Evolutionary conservation across 129 eudicot species (phyloP).

Genomic region (Sambucus nigra): DNA sequence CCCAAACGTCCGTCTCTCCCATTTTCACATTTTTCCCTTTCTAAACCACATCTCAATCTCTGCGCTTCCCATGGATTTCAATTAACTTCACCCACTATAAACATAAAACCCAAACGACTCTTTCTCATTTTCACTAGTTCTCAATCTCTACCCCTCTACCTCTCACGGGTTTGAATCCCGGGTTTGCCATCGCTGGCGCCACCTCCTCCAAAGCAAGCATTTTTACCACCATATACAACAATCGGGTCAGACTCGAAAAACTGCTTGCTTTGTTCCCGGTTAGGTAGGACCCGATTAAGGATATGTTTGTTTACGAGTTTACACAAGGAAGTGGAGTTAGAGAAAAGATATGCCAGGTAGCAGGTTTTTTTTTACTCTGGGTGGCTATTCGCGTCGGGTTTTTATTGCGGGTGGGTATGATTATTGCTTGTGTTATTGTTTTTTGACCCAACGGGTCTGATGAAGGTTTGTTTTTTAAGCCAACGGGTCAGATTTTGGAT

Average conservation of each 20-base stretch:
- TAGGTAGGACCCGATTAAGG: slow-evolving; percentile 54
- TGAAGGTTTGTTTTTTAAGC: too few species aligned
- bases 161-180: slow-evolving; percentile 39
- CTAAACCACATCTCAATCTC: too few species aligned
- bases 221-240: slow-evolving; percentile 53
- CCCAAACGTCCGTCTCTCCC: too few species aligned
- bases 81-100: too few species aligned
- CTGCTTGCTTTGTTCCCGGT: slow-evolving; percentile 54
- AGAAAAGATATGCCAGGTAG: slow-evolving; percentile 51
- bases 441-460: too few species aligned
- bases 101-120: too few species aligned
- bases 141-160: too few species aligned
- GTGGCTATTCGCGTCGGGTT: slow-evolving; percentile 29
- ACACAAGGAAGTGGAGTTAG: slow-evolving; percentile 55
- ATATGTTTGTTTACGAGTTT: slow-evolving; percentile 68
- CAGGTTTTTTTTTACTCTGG: slow-evolving; percentile 62
- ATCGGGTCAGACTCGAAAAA: slow-evolving; percentile 34
- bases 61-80: too few species aligned
- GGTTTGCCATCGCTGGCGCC: slow-evolving; percentile 61
- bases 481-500: too few species aligned
- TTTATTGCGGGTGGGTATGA: slow-evolving; percentile 76
- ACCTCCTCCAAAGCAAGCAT: slow-evolving; percentile 29
- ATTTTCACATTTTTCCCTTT: too few species aligned
- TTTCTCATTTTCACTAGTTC: too few species aligned
- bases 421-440: too few species aligned